Conservation (phyloP, 1,139 yeast genomes). For the Scheffersomyces parashehatae region DNA sequence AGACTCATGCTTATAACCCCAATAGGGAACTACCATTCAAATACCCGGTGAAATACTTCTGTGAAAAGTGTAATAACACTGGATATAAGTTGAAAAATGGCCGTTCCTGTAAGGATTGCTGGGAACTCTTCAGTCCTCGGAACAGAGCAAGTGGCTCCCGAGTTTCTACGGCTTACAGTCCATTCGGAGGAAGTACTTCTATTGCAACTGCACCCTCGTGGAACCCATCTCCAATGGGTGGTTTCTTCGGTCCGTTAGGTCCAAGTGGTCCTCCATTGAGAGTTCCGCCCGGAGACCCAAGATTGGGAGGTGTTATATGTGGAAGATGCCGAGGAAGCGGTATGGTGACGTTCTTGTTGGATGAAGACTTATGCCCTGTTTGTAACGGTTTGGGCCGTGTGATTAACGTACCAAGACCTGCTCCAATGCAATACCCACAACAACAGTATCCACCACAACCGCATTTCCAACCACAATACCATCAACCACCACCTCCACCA, state of each 20-base stretch:
- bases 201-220: neutral
- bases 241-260: slow-evolving; percentile 13
- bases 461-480: neutral
- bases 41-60: slow-evolving; percentile 63
- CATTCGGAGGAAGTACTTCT: slow-evolving; percentile 4
- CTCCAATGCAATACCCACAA: neutral
- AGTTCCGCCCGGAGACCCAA: slow-evolving; percentile 79
- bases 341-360: slow-evolving; percentile 47
- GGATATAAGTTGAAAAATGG: slow-evolving; percentile 70
- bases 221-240: neutral
- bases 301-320: slow-evolving; percentile 78
- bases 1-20: slow-evolving; percentile 38
- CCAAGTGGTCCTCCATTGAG: slow-evolving; percentile 35
- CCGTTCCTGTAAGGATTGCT: slow-evolving; percentile 68
- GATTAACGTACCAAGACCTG: slow-evolving; percentile 10
- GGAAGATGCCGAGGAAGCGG: slow-evolving; percentile 81
- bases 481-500: neutral
- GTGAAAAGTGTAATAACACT: slow-evolving; percentile 74
- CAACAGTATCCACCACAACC: neutral
- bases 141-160: slow-evolving; percentile 16
- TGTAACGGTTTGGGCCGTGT: slow-evolving; percentile 72
- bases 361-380: slow-evolving; percentile 55
- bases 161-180: slow-evolving; percentile 7
- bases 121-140: slow-evolving; percentile 60
- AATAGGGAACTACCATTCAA: slow-evolving; percentile 38